Conservation (phyloP, 345 rosid genomes). For the Acer yangbiense region DNA sequence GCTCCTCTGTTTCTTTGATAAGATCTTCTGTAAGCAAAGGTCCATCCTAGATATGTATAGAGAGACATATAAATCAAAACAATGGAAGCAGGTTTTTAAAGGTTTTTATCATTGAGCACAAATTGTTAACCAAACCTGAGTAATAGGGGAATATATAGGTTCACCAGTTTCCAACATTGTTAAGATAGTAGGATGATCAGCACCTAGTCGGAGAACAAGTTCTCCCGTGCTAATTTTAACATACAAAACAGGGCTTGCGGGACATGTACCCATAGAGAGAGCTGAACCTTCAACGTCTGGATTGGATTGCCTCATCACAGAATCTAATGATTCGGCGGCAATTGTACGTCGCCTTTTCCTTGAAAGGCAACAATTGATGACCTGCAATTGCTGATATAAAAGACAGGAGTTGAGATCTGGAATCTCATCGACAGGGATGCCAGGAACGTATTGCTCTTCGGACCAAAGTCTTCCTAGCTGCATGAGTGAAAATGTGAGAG, state of each 20-base stretch:
- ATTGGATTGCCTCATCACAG: constrained; percentile 58
- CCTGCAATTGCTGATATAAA: constrained; percentile 83
- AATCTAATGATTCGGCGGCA: constrained; percentile 73
- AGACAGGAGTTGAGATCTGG: constrained; percentile 91
- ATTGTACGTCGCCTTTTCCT: constrained; percentile 62
- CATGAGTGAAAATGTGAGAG: constrained; percentile 26
- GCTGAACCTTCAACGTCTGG: constrained; percentile 42
- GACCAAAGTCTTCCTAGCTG: constrained; percentile 87
- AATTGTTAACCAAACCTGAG: constrained; percentile 63
- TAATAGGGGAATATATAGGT: constrained; percentile 78
- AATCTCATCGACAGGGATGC: constrained; percentile 67
- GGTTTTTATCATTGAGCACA: constrained; percentile 18
- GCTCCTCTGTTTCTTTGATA: constrained; percentile 93
- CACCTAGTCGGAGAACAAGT: constrained; percentile 76
- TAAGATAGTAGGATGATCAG: constrained; percentile 51
- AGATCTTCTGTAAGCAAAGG: constrained; percentile 96
- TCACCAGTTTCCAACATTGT: constrained; percentile 93
- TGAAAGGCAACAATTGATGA: constrained; percentile 85
- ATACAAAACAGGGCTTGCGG: constrained; percentile 49
- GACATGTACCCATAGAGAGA: constrained; percentile 24
- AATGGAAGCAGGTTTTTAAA: constrained; percentile 12
- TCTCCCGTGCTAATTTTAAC: constrained; percentile 69
- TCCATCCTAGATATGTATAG: constrained; percentile 65
- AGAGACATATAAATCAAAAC: constrained; percentile 19
- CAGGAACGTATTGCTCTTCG: constrained; percentile 73